Conservation (phyloP, 257 asterid genomes). For the Lithospermum erythrorhizon region DNA sequence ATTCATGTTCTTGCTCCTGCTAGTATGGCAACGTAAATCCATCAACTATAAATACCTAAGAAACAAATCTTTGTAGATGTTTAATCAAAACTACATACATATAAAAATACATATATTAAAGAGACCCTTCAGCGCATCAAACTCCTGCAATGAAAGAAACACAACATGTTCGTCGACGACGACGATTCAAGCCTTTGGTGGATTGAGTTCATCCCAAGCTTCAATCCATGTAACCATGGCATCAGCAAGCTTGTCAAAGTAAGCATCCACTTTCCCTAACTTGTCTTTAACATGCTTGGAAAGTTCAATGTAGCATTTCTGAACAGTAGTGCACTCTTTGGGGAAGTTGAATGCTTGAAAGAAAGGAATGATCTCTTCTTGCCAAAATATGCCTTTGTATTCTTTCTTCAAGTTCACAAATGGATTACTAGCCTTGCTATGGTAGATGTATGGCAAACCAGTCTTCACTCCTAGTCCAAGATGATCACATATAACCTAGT, state of each 20-base stretch:
- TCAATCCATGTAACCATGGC: conserved; percentile 89
- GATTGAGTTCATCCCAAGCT: conserved; percentile 88
- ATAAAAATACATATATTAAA: no score
- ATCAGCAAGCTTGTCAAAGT: conserved; percentile 65
- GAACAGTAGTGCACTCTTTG: conserved; percentile 64
- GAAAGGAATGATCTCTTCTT: conserved; percentile 88
- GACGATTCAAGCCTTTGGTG: conserved; percentile 12
- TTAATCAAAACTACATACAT: neutral
- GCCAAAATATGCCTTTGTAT: conserved; percentile 93
- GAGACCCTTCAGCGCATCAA: no score
- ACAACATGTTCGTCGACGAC: neutral
- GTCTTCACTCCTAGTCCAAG: conserved; percentile 79
- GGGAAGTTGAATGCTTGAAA: conserved; percentile 58
- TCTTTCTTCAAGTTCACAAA: conserved; percentile 78
- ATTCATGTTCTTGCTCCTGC: neutral
- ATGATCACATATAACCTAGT: conserved; percentile 81
- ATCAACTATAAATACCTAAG: neutral
- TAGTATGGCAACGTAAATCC: neutral
- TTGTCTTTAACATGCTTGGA: conserved; percentile 66
- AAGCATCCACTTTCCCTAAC: conserved; percentile 59
- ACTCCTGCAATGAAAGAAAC: no score
- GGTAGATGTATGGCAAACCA: conserved; percentile 87
- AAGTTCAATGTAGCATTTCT: conserved; percentile 64
- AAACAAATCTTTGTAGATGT: neutral
- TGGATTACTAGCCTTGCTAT: conserved; percentile 96